Evolutionary conservation across 1,284 basidiomycete species (phyloP).

Genomic region (Malassezia globosa): DNA sequence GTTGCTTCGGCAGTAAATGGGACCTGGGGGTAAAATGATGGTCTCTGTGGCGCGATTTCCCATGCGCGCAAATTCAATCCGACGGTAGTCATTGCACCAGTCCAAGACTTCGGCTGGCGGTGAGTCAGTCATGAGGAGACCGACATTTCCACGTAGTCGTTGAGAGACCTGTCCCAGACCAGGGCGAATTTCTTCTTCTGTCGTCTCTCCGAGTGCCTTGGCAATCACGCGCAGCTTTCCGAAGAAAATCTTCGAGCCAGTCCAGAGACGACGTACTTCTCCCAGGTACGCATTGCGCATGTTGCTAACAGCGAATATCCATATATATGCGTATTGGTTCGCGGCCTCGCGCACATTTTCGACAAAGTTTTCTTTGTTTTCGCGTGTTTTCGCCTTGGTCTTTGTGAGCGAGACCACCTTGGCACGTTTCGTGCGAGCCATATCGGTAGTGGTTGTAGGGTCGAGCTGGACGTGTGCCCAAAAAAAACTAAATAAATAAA

Average conservation of each 20-base stretch:
- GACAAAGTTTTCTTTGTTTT: conserved; percentile 71
- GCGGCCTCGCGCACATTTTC: conserved; percentile 57
- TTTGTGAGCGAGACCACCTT: conserved; percentile 53
- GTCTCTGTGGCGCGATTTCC: conserved; percentile 68
- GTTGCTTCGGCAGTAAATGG: conserved; percentile 29
- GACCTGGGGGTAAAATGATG: conserved; percentile 60
- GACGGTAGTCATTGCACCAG: conserved; percentile 85
- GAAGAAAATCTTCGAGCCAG: conserved; percentile 70
- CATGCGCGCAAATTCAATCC: conserved; percentile 80
- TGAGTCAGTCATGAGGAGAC: conserved; percentile 80
- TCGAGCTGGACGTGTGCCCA: background rate
- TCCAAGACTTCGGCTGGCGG: conserved; percentile 76
- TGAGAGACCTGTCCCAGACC: conserved; percentile 71
- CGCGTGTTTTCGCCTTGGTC: conserved; percentile 52
- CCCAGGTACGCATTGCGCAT: conserved; percentile 92
- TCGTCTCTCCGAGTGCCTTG: conserved; percentile 78
- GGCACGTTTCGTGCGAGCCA: conserved; percentile 48
- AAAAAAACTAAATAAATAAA: conserved; percentile 16
- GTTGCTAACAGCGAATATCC: conserved; percentile 84
- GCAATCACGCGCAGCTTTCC: conserved; percentile 87
- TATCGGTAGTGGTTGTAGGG: conserved; percentile 13
- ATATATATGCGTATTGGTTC: conserved; percentile 76
- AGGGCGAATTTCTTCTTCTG: conserved; percentile 71
- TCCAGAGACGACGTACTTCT: conserved; percentile 85
- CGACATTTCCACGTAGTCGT: conserved; percentile 85